Percentiles rank a stretch among this genome's conserved stretches.
Conservation (phyloP, 129 eudicot genomes). For the Flaveria bidentis region DNA sequence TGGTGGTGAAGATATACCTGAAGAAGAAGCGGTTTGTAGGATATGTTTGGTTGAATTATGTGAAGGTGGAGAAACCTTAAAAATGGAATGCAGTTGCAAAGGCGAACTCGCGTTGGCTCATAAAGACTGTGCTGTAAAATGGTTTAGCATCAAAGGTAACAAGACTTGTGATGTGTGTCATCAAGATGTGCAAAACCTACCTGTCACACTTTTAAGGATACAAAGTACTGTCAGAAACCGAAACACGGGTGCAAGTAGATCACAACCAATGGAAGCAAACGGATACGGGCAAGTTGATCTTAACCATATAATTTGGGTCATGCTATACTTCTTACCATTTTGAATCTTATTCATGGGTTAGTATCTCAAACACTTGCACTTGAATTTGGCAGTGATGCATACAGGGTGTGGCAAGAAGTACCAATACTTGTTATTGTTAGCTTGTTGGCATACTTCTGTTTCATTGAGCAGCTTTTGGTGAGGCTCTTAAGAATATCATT, state of each 20-base stretch:
- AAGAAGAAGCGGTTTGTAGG: conserved; percentile 95
- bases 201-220: conserved; percentile 80
- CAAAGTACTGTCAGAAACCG: conserved; percentile 53
- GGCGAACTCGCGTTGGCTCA: conserved; percentile 94
- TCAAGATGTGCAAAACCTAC: conserved; percentile 77
- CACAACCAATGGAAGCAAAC: conserved; percentile 42
- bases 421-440: conserved; percentile 90
- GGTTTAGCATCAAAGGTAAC: conserved; percentile 97
- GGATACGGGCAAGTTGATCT: conserved; percentile 60
- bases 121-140: conserved; percentile 92
- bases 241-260: conserved; percentile 34
- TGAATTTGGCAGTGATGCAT: conserved; percentile 38
- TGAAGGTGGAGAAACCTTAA: conserved; percentile 94
- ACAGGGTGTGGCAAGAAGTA: conserved; percentile 89
- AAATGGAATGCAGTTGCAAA: conserved; percentile 97
- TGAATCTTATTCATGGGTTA: not conserved
- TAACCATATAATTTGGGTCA: not conserved
- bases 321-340: not conserved
- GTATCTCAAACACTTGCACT: conserved; percentile 21
- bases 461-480: conserved; percentile 92
- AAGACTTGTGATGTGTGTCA: conserved; percentile 91
- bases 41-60: conserved; percentile 84
- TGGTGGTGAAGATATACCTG: conserved; percentile 80
- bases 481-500: conserved; percentile 9
- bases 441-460: conserved; percentile 92